Conservation (phyloP, 2,329 filamentous ascomycete genomes). For the Colletotrichum filicis region DNA sequence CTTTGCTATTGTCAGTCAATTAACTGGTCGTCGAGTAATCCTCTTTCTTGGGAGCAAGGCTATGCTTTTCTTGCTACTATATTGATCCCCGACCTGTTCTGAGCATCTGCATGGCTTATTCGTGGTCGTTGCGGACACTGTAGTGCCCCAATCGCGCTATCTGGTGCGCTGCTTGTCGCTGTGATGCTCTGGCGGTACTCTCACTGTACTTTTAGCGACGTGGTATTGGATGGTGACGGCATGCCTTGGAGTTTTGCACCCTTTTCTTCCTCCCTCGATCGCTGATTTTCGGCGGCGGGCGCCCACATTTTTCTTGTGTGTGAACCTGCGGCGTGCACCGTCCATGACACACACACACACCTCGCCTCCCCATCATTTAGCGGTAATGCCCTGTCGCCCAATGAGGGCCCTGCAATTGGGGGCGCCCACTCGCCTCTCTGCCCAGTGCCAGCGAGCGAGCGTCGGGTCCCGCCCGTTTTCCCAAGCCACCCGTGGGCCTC, state of each 20-base stretch:
- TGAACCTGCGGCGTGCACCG: neutral
- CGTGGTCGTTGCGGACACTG: slow-evolving; percentile 10
- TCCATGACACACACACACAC: neutral
- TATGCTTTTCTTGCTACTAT: neutral
- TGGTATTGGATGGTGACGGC: slow-evolving; percentile 39
- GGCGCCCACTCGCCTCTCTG: neutral
- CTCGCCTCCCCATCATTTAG: slow-evolving; percentile 14
- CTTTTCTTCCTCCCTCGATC: neutral
- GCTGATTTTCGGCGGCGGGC: slow-evolving; percentile 10
- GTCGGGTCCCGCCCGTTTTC: neutral
- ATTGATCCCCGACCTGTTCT: neutral
- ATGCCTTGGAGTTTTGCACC: slow-evolving; percentile 5
- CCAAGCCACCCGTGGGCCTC: neutral
- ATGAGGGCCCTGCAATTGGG: slow-evolving; percentile 25
- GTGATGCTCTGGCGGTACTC: slow-evolving; percentile 33
- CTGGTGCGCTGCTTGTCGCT: slow-evolving; percentile 4
- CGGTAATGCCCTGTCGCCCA: slow-evolving; percentile 24
- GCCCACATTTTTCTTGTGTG: slow-evolving; percentile 24
- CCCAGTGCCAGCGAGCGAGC: too few species aligned
- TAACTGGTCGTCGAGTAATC: neutral
- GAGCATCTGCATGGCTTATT: slow-evolving; percentile 16
- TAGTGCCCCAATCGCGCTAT: neutral
- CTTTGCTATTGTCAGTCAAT: slow-evolving; percentile 12
- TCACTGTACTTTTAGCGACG: slow-evolving; percentile 37
- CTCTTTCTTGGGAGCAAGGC: neutral